These are phyloP conservation scores for Hordeum vulgare DNA, from an alignment of 176 grass and related monocot genomes.

Conservation along the genomic window MorexV3_pseudomolecules_assembly NC_058518.1:354731053-354731552, in stretches of 20 bases:
- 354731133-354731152: constrained; percentile 85
- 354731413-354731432: constrained; percentile 51
- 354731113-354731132: background rate
- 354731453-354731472: background rate
- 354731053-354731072: background rate
- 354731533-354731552: no score
- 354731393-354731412: constrained; percentile 92
- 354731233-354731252: constrained; percentile 46
- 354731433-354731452: background rate
- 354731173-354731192: constrained; percentile 81
- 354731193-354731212: constrained; percentile 88
- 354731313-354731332: constrained; percentile 88
- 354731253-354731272: background rate
- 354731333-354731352: constrained; percentile 80
- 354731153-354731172: constrained; percentile 80
- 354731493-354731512: background rate
- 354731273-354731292: background rate
- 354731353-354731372: constrained; percentile 47
- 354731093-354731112: background rate
- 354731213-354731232: constrained; percentile 89
- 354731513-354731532: background rate
- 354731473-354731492: background rate
- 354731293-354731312: background rate
- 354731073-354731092: background rate
- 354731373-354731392: constrained; percentile 53